These are phyloP conservation scores for Fusarium longipes DNA, from an alignment of 2,329 filamentous ascomycete species.

Conservation along the genomic window DNA sequence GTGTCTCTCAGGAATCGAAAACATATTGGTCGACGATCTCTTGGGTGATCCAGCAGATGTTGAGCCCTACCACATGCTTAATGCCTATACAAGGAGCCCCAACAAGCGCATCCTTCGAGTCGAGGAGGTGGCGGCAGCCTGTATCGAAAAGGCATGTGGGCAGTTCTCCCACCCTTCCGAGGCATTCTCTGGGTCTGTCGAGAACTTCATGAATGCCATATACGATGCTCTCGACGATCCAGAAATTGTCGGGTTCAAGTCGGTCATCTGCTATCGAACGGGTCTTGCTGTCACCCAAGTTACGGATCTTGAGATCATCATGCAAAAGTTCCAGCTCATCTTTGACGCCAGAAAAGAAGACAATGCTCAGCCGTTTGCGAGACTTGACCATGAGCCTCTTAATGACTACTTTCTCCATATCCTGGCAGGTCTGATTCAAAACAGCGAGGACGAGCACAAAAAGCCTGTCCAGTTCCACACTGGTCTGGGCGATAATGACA, in stretches of 20 bases:
- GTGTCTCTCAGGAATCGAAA: slow-evolving; percentile 79
- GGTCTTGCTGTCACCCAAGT: slow-evolving; percentile 70
- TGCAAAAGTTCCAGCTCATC: slow-evolving; percentile 55
- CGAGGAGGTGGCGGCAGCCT: slow-evolving; percentile 74
- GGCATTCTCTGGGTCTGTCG: slow-evolving; percentile 51
- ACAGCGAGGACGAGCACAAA: slow-evolving; percentile 56
- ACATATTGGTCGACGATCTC: slow-evolving; percentile 82
- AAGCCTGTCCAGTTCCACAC: slow-evolving; percentile 90
- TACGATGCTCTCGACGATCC: slow-evolving; percentile 68
- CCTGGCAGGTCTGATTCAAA: slow-evolving; percentile 68
- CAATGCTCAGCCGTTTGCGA: slow-evolving; percentile 54
- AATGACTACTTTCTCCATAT: slow-evolving; percentile 77
- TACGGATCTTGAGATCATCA: slow-evolving; percentile 56
- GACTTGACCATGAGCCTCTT: slow-evolving; percentile 71
- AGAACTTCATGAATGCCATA: slow-evolving; percentile 59
- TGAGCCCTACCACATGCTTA: slow-evolving; percentile 72
- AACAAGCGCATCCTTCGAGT: slow-evolving; percentile 83
- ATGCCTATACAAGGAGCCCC: slow-evolving; percentile 70
- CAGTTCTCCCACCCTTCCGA: slow-evolving; percentile 45
- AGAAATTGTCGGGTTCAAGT: slow-evolving; percentile 83
- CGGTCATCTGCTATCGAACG: slow-evolving; percentile 82
- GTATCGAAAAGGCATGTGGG: slow-evolving; percentile 62
- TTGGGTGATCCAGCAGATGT: slow-evolving; percentile 66
- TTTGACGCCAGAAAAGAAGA: slow-evolving; percentile 40
- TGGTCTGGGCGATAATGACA: slow-evolving; percentile 83